Evolutionary conservation across 1,284 basidiomycete genomes (phyloP).

Genomic region (Meripilus lineatus): DNA sequence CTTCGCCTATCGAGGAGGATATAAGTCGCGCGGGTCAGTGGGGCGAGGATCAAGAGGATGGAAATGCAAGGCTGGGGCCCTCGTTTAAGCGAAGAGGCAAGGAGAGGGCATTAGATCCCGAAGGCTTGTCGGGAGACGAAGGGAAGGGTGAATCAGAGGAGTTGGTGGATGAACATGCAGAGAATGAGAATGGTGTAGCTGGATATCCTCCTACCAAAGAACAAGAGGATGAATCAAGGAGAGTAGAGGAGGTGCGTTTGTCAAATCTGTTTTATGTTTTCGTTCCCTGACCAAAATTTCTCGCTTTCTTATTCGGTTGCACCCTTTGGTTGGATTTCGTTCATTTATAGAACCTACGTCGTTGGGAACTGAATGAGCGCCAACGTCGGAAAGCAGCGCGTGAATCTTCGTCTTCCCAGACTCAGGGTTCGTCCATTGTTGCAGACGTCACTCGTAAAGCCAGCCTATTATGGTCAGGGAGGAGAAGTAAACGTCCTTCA

Average conservation of each 20-base stretch:
- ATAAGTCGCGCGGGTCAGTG: constrained; percentile 31
- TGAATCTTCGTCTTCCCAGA: constrained; percentile 34
- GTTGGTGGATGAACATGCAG: too few species aligned
- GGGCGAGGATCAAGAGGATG: constrained; percentile 19
- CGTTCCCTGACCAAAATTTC: not conserved
- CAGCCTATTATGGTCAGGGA: constrained; percentile 41
- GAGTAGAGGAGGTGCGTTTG: constrained; percentile 60
- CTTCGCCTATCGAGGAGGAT: constrained; percentile 44
- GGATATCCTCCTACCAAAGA: constrained; percentile 65
- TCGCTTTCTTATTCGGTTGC: constrained; percentile 3
- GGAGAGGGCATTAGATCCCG: constrained; percentile 20
- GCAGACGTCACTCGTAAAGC: constrained; percentile 52
- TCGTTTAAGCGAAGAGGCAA: constrained; percentile 13
- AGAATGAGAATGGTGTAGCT: too few species aligned
- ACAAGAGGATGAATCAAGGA: constrained; percentile 58
- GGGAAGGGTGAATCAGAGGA: constrained; percentile 25
- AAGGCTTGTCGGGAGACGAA: constrained; percentile 21
- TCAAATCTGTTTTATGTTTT: not conserved
- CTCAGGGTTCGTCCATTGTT: constrained; percentile 42
- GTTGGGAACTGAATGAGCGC: constrained; percentile 71
- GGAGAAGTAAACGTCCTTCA: constrained; percentile 26
- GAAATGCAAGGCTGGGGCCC: constrained; percentile 6
- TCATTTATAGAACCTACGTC: constrained; percentile 52
- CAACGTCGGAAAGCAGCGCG: constrained; percentile 62
- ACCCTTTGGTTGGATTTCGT: too few species aligned